These are phyloP conservation scores for Aspergillus sp. DNA, from an alignment of 2,329 filamentous ascomycete species.

Conservation along the genomic window DNA sequence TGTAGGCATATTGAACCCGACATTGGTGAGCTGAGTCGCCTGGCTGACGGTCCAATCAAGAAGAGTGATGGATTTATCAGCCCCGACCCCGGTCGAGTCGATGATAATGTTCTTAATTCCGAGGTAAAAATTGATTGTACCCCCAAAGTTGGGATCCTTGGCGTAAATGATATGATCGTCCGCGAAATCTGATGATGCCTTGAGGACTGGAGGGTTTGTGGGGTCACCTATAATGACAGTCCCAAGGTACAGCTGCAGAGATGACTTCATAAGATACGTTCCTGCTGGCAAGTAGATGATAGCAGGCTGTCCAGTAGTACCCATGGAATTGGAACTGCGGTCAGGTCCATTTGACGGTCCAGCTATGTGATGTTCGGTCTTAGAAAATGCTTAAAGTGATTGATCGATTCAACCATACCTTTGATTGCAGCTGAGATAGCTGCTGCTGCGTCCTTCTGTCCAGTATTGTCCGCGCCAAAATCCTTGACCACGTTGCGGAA, in stretches of 20 bases:
- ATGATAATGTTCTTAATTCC: constrained; percentile 42
- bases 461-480: constrained; percentile 37
- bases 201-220: constrained; percentile 51
- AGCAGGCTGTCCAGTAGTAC: constrained; percentile 33
- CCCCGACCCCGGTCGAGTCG: constrained; percentile 36
- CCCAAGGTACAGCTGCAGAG: constrained; percentile 32
- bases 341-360: constrained; percentile 28
- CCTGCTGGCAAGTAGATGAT: constrained; percentile 35
- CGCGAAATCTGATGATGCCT: constrained; percentile 53
- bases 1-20: constrained; percentile 40
- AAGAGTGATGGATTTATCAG: constrained; percentile 30
- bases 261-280: constrained; percentile 28
- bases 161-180: constrained; percentile 60
- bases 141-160: constrained; percentile 35
- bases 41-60: constrained; percentile 45
- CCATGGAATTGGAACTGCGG: constrained; percentile 29
- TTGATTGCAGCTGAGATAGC: constrained; percentile 35
- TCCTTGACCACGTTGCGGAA: constrained; percentile 40
- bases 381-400: neutral
- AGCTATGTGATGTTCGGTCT: constrained; percentile 11
- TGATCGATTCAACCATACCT: constrained; percentile 16
- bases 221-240: constrained; percentile 44
- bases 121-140: constrained; percentile 40
- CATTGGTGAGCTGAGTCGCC: constrained; percentile 41
- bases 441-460: constrained; percentile 28